Conservation (phyloP, 257 asterid species). For the Galeopsis tetrahit region DNA sequence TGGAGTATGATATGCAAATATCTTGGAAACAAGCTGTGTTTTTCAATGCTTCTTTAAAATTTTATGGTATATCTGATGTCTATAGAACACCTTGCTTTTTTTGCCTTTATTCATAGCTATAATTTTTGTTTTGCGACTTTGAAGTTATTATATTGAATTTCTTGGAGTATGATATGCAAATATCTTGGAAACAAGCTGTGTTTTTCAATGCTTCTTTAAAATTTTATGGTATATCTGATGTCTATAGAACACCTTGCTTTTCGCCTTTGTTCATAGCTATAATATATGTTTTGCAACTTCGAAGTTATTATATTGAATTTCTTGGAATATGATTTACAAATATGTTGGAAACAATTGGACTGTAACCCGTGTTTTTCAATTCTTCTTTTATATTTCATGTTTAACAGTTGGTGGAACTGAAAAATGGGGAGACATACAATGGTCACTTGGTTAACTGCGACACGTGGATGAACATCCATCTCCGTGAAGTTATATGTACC, state of each 20-base stretch:
- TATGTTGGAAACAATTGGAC: background rate
- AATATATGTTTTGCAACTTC: background rate
- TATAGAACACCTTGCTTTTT: background rate
- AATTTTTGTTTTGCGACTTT: background rate
- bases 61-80: conserved; percentile 1
- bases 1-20: background rate
- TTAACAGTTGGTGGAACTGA: conserved; percentile 86
- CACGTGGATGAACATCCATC: conserved; percentile 99
- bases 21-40: background rate
- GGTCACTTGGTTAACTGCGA: conserved; percentile 97
- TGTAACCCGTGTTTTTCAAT: conserved; percentile 14
- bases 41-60: background rate
- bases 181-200: background rate
- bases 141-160: background rate
- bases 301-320: background rate
- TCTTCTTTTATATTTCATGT: conserved; percentile 1
- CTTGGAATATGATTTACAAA: background rate
- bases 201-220: background rate
- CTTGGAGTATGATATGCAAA: background rate
- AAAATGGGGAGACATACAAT: conserved; percentile 95
- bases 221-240: background rate
- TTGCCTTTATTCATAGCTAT: background rate
- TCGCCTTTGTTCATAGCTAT: background rate
- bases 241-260: background rate
- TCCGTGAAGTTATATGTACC: conserved; percentile 97